These are phyloP conservation scores for Lasiodiplodia sp. DNA, from an alignment of 2,329 filamentous ascomycete species.

Conservation along the genomic window DNA sequence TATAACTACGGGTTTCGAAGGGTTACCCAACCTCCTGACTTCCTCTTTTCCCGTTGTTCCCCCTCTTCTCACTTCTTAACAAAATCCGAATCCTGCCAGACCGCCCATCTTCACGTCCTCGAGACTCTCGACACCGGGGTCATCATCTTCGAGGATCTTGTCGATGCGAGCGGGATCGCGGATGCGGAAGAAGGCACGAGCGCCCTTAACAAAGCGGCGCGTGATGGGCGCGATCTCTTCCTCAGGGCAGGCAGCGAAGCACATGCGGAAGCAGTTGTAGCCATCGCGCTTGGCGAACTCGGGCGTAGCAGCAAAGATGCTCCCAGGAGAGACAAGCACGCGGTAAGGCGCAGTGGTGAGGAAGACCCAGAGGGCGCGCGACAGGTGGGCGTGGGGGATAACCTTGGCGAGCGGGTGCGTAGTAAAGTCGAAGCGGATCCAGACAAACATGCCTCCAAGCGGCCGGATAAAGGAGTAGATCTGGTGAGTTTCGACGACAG, in stretches of 20 bases:
- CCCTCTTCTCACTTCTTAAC: background rate
- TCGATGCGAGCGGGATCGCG: constrained; percentile 72
- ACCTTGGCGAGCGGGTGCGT: constrained; percentile 72
- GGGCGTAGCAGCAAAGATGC: constrained; percentile 74
- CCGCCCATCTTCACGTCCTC: constrained; percentile 8
- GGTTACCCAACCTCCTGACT: background rate
- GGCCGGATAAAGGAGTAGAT: constrained; percentile 82
- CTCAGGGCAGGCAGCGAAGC: constrained; percentile 84
- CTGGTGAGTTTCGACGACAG: constrained; percentile 75
- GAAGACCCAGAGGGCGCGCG: constrained; percentile 73
- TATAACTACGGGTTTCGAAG: background rate
- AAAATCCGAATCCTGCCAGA: constrained; percentile 25
- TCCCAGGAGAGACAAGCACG: constrained; percentile 74
- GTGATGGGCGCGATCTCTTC: constrained; percentile 70
- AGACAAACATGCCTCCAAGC: constrained; percentile 90
- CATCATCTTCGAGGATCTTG: constrained; percentile 59
- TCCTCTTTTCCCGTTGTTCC: background rate
- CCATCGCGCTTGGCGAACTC: constrained; percentile 65
- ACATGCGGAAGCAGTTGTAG: constrained; percentile 78
- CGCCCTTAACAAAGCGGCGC: constrained; percentile 70
- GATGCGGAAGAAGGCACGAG: constrained; percentile 79
- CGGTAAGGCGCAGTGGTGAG: constrained; percentile 73
- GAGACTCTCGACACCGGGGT: constrained; percentile 20
- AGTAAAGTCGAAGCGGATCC: constrained; percentile 76
- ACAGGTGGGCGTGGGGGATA: constrained; percentile 64